These are phyloP conservation scores for Cylindrotheca fusiformis DNA, from an alignment of 108 stramenopile genomes.

Conservation along the genomic window DNA sequence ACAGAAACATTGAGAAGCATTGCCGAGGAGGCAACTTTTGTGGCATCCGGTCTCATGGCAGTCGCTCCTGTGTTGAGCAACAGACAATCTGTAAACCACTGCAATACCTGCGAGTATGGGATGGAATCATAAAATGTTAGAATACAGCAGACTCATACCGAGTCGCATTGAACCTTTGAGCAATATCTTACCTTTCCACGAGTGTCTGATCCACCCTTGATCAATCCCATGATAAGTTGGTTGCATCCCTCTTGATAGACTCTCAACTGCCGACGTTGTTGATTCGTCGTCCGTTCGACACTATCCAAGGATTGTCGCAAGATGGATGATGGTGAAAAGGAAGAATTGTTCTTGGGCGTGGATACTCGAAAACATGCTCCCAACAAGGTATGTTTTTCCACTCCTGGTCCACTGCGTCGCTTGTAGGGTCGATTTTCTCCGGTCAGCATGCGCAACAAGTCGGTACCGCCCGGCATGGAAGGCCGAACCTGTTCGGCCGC, in stretches of 20 bases:
- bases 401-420: conserved; percentile 70
- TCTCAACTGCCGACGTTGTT: conserved; percentile 58
- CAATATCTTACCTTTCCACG: conserved; percentile 31
- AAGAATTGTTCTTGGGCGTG: conserved; percentile 53
- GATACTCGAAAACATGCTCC: conserved; percentile 67
- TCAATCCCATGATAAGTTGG: conserved; percentile 55
- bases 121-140: not conserved
- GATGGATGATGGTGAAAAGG: conserved; percentile 36
- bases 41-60: conserved; percentile 66
- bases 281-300: conserved; percentile 46
- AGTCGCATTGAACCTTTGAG: too few species aligned
- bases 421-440: conserved; percentile 37
- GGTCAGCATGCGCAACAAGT: conserved; percentile 51
- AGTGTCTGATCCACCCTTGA: conserved; percentile 68
- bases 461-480: conserved; percentile 2
- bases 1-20: conserved; percentile 65
- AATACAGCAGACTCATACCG: too few species aligned
- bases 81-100: conserved; percentile 81
- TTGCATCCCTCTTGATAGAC: conserved; percentile 66
- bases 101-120: conserved; percentile 35
- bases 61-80: conserved; percentile 73
- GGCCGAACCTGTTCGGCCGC: conserved; percentile 59
- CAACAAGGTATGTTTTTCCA: conserved; percentile 80
- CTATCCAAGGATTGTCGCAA: conserved; percentile 43
- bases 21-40: conserved; percentile 63